phyloP scores from a whole-genome alignment of 768 basidiomycete genomes.

The Austroboletus festivus region DNA sequence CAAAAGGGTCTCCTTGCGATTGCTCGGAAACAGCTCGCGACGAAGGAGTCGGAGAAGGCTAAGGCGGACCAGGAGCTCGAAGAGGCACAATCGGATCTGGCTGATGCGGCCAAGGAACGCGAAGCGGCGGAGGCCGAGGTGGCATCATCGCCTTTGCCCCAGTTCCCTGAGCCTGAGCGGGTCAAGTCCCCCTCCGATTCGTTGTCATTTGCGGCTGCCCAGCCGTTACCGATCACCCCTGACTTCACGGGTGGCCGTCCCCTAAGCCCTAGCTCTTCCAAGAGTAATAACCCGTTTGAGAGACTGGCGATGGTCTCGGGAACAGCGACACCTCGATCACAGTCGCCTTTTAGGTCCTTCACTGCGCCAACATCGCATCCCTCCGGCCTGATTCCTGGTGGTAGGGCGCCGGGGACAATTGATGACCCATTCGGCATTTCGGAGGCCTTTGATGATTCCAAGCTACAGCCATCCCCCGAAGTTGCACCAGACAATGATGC shows the following conservation, averaged over 20 bases:
- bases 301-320: constrained; percentile 52
- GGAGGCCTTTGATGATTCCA: constrained; percentile 20
- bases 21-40: constrained; percentile 87
- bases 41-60: constrained; percentile 74
- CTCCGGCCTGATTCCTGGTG: constrained; percentile 6
- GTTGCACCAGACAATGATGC: constrained; percentile 19
- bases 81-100: constrained; percentile 56
- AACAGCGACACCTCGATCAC: constrained; percentile 41
- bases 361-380: constrained; percentile 37
- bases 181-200: constrained; percentile 45
- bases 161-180: constrained; percentile 25
- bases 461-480: constrained; percentile 11
- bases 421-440: constrained; percentile 57
- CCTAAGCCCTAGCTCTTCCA: constrained; percentile 42
- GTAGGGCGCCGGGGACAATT: constrained; percentile 6
- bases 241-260: constrained; percentile 47
- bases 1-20: constrained; percentile 95
- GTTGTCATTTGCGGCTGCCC: constrained; percentile 59
- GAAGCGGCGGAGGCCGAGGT: constrained; percentile 51
- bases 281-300: constrained; percentile 94
- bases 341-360: constrained; percentile 61
- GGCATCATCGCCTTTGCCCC: constrained; percentile 9
- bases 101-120: constrained; percentile 51
- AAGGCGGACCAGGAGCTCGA: constrained; percentile 71
- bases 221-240: constrained; percentile 72